These are phyloP conservation scores for Cryptococcus sp. DNA, from an alignment of 1,284 basidiomycete species.

Conservation along the genomic window DNA sequence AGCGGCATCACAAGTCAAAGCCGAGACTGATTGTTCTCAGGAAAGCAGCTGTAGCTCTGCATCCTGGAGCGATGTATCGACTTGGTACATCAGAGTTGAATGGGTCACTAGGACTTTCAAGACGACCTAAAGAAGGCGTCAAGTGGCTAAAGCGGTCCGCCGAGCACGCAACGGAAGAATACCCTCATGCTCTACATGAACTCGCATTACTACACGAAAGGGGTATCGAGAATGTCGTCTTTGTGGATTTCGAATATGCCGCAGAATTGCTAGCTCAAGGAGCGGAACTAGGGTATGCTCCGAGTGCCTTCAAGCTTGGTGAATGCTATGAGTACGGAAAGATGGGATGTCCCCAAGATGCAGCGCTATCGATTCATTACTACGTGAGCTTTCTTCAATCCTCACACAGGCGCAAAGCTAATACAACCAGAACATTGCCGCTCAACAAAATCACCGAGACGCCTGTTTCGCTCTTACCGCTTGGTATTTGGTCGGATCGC, in stretches of 20 bases:
- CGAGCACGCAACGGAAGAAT: conserved; percentile 89
- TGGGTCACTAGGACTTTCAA: conserved; percentile 81
- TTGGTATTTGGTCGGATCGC: conserved; percentile 98
- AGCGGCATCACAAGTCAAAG: neutral
- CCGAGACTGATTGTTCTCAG: conserved; percentile 42
- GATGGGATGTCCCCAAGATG: conserved; percentile 97
- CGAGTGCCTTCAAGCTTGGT: conserved; percentile 89
- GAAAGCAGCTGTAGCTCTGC: conserved; percentile 84
- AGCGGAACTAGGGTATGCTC: conserved; percentile 91
- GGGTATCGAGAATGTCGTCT: conserved; percentile 93
- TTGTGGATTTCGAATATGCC: conserved; percentile 92
- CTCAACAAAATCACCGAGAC: conserved; percentile 93
- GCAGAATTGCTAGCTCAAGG: conserved; percentile 92
- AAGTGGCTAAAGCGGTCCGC: conserved; percentile 98
- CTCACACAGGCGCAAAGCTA: neutral
- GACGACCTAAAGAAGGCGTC: conserved; percentile 89
- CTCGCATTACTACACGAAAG: conserved; percentile 89
- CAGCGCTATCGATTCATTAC: conserved; percentile 95
- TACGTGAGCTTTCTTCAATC: conserved; percentile 63
- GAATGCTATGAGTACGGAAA: conserved; percentile 99
- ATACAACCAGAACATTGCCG: conserved; percentile 77
- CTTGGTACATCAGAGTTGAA: conserved; percentile 95
- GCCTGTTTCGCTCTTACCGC: conserved; percentile 97
- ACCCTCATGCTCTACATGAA: conserved; percentile 94
- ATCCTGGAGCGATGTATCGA: conserved; percentile 94